Conservation (phyloP, 345 rosid genomes). For the Physaria fendleri region DNA sequence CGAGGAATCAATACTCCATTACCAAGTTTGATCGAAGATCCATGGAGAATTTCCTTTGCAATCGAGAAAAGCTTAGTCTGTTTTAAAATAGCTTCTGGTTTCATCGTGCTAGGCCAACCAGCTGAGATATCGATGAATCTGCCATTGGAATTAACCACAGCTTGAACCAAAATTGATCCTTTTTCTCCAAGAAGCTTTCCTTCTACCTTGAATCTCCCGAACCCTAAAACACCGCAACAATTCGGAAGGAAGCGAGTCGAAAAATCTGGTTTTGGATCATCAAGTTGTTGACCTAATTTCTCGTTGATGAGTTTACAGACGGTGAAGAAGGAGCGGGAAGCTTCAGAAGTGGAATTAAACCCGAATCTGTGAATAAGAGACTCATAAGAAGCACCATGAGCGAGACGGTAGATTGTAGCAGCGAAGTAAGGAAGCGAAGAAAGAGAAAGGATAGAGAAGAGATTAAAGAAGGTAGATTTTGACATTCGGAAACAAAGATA, state of each 20-base stretch:
- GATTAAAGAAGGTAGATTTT: conserved; percentile 38
- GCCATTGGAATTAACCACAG: conserved; percentile 62
- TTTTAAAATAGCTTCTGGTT: conserved; percentile 39
- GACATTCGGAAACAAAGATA: conserved; percentile 52
- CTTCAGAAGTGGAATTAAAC: conserved; percentile 38
- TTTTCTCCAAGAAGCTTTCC: conserved; percentile 42
- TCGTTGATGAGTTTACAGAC: conserved; percentile 52
- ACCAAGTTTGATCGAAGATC: conserved; percentile 34
- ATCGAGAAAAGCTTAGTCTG: conserved; percentile 42
- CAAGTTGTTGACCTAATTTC: conserved; percentile 32
- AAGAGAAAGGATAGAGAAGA: conserved; percentile 41
- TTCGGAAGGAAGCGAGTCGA: conserved; percentile 53
- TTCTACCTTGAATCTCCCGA: conserved; percentile 45
- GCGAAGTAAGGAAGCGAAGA: conserved; percentile 43
- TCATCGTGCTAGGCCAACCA: conserved; percentile 66
- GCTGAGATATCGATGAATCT: conserved; percentile 72
- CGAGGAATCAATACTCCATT: conserved; percentile 48
- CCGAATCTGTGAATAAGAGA: conserved; percentile 41
- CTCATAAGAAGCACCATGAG: conserved; percentile 60
- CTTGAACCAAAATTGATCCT: conserved; percentile 63
- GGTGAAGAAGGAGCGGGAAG: conserved; percentile 57
- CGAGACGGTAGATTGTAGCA: conserved; percentile 62
- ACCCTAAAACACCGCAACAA: conserved; percentile 70
- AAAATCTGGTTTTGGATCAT: conserved; percentile 47
- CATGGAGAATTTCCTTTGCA: conserved; percentile 32